Conservation (phyloP, 2,329 filamentous ascomycete species). For the Ophiostoma fasciatum region DNA sequence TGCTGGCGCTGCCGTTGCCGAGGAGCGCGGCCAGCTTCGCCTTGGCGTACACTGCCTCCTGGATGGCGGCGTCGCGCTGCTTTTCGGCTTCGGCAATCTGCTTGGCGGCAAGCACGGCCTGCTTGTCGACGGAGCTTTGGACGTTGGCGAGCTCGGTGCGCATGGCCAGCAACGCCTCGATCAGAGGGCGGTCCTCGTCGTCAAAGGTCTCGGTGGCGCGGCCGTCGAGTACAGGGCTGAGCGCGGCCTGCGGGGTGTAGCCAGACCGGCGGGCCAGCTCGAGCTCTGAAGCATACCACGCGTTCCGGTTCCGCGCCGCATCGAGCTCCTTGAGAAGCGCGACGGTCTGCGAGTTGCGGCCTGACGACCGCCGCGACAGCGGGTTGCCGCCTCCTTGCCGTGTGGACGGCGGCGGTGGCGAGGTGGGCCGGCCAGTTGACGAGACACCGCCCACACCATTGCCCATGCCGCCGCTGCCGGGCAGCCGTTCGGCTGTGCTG, state of each 20-base stretch:
- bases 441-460: no score
- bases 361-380: slow-evolving; percentile 43
- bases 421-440: slow-evolving; percentile 29
- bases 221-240: slow-evolving; percentile 61
- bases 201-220: slow-evolving; percentile 65
- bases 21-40: slow-evolving; percentile 73
- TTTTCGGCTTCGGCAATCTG: slow-evolving; percentile 89
- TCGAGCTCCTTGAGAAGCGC: slow-evolving; percentile 79
- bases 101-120: slow-evolving; percentile 71
- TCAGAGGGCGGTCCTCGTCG: slow-evolving; percentile 80
- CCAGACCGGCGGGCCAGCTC: slow-evolving; percentile 83
- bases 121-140: slow-evolving; percentile 76
- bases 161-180: slow-evolving; percentile 89
- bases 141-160: slow-evolving; percentile 78
- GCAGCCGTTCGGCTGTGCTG: slow-evolving; percentile 41
- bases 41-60: slow-evolving; percentile 88
- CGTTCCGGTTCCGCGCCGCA: slow-evolving; percentile 68
- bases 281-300: slow-evolving; percentile 93
- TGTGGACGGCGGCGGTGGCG: slow-evolving; percentile 43
- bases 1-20: slow-evolving; percentile 39
- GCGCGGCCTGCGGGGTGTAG: slow-evolving; percentile 58
- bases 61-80: slow-evolving; percentile 86
- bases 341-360: slow-evolving; percentile 51
- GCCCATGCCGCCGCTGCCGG: no score
- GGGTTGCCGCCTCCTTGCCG: slow-evolving; percentile 40